Percentiles rank a stretch among this genome's conserved stretches.
These are phyloP conservation scores for Parachaetomium inaequale DNA, from an alignment of 495 filamentous ascomycete species.

Conservation along the genomic window DNA sequence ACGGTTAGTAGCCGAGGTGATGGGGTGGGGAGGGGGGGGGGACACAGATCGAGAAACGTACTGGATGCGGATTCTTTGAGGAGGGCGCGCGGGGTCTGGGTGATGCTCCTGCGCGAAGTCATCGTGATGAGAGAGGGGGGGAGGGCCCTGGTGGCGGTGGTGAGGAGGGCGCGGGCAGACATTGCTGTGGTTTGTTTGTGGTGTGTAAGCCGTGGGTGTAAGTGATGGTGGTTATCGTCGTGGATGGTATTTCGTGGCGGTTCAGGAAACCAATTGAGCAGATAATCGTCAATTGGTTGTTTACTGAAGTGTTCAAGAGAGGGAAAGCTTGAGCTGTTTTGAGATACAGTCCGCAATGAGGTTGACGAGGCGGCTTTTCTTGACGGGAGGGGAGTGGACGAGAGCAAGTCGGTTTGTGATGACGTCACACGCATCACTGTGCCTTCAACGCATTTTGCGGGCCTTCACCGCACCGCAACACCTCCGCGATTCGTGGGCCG, in stretches of 20 bases:
- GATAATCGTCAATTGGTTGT: neutral
- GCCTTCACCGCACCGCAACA: neutral
- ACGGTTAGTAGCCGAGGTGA: no score
- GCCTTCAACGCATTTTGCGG: neutral
- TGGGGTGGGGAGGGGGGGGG: neutral
- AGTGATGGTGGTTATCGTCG: neutral
- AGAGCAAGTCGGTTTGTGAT: neutral
- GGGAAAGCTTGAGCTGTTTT: neutral
- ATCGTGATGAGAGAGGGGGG: constrained; percentile 2
- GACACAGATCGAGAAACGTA: neutral
- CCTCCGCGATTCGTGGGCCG: neutral
- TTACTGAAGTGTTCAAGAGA: neutral
- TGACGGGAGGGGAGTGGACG: neutral
- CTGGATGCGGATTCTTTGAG: constrained; percentile 12
- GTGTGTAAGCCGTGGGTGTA: neutral
- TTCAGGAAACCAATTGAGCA: neutral
- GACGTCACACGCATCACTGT: neutral
- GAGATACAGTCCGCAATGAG: neutral
- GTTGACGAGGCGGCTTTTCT: constrained; percentile 6
- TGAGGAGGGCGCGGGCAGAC: constrained; percentile 13
- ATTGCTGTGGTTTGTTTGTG: constrained; percentile 6
- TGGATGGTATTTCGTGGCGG: neutral
- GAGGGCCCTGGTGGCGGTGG: constrained; percentile 4
- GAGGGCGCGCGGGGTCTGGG: neutral
- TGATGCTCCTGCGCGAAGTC: constrained; percentile 8